Evolutionary conservation across 164 flowering plant species (phyloP), one percentile per base, ranked within the genome.

Genomic region (Kalanchoe fedtschenkoi): DNA sequence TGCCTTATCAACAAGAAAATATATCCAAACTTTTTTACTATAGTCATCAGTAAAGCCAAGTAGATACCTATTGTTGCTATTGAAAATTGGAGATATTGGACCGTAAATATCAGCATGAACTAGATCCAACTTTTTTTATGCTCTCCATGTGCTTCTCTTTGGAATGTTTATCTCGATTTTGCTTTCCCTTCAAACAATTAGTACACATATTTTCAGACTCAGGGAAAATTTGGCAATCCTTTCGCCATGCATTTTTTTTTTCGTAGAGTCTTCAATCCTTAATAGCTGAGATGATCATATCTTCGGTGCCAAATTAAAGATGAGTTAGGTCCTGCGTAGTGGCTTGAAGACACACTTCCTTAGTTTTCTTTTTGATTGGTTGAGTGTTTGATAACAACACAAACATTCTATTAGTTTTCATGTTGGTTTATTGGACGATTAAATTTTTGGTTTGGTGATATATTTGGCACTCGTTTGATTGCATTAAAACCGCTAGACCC

Each of bases 1-100:
- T 5, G 34, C 14, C 34, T 55, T 55, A 26, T 6, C 4, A 5
- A 17, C 6, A 6, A 55, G n/a, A 55, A 55, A 33, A 43, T 65
- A 65, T 1, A 58, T 38, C 62, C 62, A 58, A 6, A 28, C 21
- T 35, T 58, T 59, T 22, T 47, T 30, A 34, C 43, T 43, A 28
- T 30, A 46, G 47, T 66, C 69, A 60, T 66, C 69, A 33, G 59
- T 60, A n/a, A 66, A 66, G 37, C 16, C 19, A 22, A 58, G 34
- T 0, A 66, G 24, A 32, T 66, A 64, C 35, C 35, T 53, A 6
- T 64, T 64, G 6, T 17, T 13, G 4, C 33, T 22, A 6, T 19
- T 7, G 1, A 47, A 34, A 15, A 17, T 34, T 6, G 46, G 43
- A 15, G 34, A 6, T 5, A 64, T 35, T 15, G 61, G 61, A 1